Evolutionary conservation across 331 rosid genomes (phyloP).

Genomic region (Quercus tomentella): DNA sequence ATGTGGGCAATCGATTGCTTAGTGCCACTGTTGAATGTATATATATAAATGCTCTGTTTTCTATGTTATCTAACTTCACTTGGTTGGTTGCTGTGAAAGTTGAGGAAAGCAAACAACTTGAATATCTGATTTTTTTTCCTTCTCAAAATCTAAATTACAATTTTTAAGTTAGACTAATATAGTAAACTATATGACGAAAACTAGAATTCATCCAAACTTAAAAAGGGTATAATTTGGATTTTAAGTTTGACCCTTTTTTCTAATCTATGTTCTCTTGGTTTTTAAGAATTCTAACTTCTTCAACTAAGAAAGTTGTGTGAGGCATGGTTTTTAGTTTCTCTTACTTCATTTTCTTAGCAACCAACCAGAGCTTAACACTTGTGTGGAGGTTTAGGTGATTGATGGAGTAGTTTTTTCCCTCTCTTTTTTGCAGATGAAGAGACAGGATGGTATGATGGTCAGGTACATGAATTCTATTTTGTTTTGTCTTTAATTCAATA

Average conservation of each 20-base stretch:
- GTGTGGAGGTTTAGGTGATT: background rate
- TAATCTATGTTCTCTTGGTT: no score
- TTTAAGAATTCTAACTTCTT: no score
- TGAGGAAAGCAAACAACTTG: background rate
- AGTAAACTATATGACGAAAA: no score
- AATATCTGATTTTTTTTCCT: background rate
- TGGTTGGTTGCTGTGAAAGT: background rate
- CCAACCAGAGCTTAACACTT: background rate
- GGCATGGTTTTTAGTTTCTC: background rate
- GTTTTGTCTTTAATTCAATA: background rate
- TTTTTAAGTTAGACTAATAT: no score
- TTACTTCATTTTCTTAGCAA: background rate
- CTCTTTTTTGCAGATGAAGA: slow-evolving; percentile 75
- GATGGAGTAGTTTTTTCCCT: background rate
- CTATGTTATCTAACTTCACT: background rate
- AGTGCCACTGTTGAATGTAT: slow-evolving; percentile 96
- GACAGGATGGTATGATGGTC: slow-evolving; percentile 99
- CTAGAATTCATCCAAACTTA: no score
- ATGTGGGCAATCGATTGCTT: slow-evolving; percentile 88
- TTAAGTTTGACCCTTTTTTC: no score
- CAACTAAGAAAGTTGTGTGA: no score
- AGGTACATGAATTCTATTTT: slow-evolving; percentile 37
- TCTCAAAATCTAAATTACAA: background rate
- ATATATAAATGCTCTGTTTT: slow-evolving; percentile 34
- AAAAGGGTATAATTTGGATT: no score